phyloP scores from a whole-genome alignment of 805 yeast species.

The Starmerella geochares region DNA sequence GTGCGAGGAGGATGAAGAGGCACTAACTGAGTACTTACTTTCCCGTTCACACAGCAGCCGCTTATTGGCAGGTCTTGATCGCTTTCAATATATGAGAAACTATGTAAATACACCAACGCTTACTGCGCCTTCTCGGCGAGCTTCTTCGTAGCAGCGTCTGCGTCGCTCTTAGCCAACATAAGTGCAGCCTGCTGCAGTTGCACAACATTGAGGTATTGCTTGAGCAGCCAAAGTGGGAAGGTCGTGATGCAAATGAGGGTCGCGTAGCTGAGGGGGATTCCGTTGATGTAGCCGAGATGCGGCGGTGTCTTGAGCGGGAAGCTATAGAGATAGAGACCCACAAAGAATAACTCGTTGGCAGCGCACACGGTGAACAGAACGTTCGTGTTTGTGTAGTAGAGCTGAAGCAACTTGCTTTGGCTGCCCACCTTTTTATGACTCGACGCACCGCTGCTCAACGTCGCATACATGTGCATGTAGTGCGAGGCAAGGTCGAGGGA shows the following conservation, averaged over 20 bases:
- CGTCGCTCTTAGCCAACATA: conserved; percentile 68
- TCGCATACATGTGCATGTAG: conserved; percentile 97
- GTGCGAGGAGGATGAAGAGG: too few species aligned
- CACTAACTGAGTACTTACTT: not conserved
- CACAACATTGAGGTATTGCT: conserved; percentile 79
- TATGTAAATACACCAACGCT: not conserved
- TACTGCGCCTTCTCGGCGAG: conserved; percentile 8
- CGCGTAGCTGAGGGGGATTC: conserved; percentile 45
- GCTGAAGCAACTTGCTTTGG: conserved; percentile 60
- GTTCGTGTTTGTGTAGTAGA: conserved; percentile 76
- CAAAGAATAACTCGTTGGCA: conserved; percentile 84
- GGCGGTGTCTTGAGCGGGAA: conserved; percentile 44
- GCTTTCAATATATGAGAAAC: too few species aligned
- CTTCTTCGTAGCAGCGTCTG: conserved; percentile 37
- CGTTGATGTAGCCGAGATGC: conserved; percentile 29
- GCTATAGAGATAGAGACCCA: conserved; percentile 71
- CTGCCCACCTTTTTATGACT: conserved; percentile 77
- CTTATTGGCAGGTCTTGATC: too few species aligned
- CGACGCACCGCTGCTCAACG: conserved; percentile 63
- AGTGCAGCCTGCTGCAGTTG: conserved; percentile 82
- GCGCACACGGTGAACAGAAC: conserved; percentile 86
- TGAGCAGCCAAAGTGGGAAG: conserved; percentile 80
- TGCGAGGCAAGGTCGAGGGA: conserved; percentile 80
- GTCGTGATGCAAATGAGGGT: conserved; percentile 48
- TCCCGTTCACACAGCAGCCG: too few species aligned